Conservation (phyloP, 164 flowering plant genomes). For the Aristolochia contorta region DNA sequence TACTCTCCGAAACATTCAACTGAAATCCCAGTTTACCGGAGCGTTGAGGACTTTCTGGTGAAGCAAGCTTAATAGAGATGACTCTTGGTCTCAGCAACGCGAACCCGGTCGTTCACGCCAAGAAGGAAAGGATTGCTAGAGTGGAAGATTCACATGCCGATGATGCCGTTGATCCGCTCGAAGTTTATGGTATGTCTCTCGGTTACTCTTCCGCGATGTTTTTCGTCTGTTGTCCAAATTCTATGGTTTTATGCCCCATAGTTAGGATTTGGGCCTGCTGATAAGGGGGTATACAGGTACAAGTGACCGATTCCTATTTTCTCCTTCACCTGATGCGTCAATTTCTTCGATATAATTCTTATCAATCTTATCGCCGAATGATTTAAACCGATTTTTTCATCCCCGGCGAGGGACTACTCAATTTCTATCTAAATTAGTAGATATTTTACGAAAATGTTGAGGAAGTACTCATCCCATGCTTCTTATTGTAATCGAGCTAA, state of each 20-base stretch:
- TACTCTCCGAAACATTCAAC: too few species aligned
- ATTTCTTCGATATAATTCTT: too few species aligned
- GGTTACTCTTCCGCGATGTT: constrained; percentile 19
- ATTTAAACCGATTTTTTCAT: too few species aligned
- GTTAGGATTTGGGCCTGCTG: background rate
- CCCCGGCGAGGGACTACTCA: too few species aligned
- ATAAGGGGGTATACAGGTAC: too few species aligned
- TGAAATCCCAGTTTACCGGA: too few species aligned
- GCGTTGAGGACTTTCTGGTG: too few species aligned
- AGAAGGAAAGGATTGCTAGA: constrained; percentile 65
- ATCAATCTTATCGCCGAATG: too few species aligned
- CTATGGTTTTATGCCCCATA: background rate
- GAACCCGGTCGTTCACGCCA: constrained; percentile 74
- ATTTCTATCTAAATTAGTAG: too few species aligned
- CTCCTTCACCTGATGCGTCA: background rate
- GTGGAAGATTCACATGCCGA: constrained; percentile 42
- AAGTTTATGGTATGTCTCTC: constrained; percentile 49
- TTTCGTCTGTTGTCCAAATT: background rate
- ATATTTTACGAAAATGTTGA: too few species aligned
- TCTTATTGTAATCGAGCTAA: too few species aligned
- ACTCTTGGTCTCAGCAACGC: constrained; percentile 70
- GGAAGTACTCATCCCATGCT: too few species aligned
- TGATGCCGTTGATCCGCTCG: constrained; percentile 68
- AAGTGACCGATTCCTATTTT: background rate
- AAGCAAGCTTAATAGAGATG: constrained; percentile 19